These are phyloP conservation scores for Tolypocladium endophyticum DNA, from an alignment of 2,329 filamentous ascomycete genomes.

Conservation along the genomic window DNA sequence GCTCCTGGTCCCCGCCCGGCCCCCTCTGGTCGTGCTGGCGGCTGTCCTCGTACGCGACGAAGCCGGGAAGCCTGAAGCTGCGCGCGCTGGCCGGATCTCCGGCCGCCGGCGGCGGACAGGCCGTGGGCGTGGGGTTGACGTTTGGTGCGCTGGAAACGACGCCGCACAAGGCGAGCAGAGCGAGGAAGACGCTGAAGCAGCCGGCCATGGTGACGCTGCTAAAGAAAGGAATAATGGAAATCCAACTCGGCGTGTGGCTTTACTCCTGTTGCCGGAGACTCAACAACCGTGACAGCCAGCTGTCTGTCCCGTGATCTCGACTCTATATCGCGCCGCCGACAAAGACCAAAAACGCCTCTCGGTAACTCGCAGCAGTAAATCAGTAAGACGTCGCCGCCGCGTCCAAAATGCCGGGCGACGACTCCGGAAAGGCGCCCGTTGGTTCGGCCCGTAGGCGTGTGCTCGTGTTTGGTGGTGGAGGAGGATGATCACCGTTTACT, in stretches of 20 bases:
- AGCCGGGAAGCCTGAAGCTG: background rate
- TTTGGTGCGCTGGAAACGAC: background rate
- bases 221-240: background rate
- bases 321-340: background rate
- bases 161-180: background rate
- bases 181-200: background rate
- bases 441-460: no score
- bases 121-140: background rate
- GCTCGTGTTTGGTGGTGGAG: no score
- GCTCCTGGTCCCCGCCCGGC: background rate
- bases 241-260: background rate
- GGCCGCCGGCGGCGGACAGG: background rate
- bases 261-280: background rate
- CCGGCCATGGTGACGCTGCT: background rate
- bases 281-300: background rate
- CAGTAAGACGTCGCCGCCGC: no score
- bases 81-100: background rate
- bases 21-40: background rate
- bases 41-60: background rate
- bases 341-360: background rate
- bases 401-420: background rate
- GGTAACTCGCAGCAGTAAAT: no score
- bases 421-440: no score
- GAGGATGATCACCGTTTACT: background rate
- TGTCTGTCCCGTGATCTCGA: background rate